These are phyloP conservation scores for Fonsecaea nubica DNA, from an alignment of 2,329 filamentous ascomycete species.

Conservation along the genomic window DNA sequence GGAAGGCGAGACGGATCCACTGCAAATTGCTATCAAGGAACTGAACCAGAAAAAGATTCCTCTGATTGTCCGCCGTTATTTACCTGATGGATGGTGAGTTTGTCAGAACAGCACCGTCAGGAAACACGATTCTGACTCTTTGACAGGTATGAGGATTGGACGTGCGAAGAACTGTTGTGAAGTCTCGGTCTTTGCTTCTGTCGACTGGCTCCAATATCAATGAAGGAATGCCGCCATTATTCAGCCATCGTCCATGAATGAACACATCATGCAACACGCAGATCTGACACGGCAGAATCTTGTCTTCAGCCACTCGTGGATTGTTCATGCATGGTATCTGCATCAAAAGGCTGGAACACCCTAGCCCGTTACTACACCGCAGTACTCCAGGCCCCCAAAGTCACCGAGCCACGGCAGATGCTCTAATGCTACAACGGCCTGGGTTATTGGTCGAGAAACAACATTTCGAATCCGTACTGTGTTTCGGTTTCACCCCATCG, in stretches of 20 bases:
- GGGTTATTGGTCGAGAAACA: too few species aligned
- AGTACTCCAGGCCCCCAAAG: too few species aligned
- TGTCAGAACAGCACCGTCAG: background rate
- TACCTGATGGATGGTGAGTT: constrained; percentile 93
- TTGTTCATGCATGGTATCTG: too few species aligned
- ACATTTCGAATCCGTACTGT: too few species aligned
- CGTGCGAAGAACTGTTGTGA: constrained; percentile 87
- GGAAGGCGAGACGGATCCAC: constrained; percentile 94
- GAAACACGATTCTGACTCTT: constrained; percentile 35
- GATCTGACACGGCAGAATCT: background rate
- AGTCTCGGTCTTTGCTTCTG: background rate
- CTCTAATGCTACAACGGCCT: too few species aligned
- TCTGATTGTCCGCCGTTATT: constrained; percentile 89
- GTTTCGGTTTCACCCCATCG: too few species aligned
- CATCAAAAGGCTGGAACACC: too few species aligned
- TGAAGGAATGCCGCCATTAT: background rate
- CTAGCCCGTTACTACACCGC: too few species aligned
- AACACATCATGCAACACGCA: background rate
- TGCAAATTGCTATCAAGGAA: constrained; percentile 98
- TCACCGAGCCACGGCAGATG: too few species aligned
- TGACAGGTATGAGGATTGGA: constrained; percentile 97
- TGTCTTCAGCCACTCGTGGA: too few species aligned
- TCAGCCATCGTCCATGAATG: background rate
- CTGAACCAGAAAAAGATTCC: constrained; percentile 98
- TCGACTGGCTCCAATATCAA: background rate